A percentile compares a stretch with the other conserved stretches of the same genome.
phyloP scores from a whole-genome alignment of 345 rosid species.

The Murraya koenigii region DNA sequence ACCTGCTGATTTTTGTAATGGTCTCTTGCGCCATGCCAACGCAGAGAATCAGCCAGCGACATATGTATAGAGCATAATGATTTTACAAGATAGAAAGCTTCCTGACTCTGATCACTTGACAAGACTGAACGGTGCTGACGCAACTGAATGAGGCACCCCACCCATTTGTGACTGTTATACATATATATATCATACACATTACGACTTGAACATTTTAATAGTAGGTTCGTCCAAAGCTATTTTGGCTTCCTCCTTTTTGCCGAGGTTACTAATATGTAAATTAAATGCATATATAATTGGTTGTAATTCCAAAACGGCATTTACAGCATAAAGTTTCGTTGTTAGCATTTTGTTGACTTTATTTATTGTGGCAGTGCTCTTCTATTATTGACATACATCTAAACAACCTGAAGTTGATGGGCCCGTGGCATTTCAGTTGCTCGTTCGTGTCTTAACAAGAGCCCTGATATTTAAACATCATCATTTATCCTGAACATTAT shows the following conservation, averaged over 20 bases:
- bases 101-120: slow-evolving; percentile 16
- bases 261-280: slow-evolving; percentile 33
- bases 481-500: too few relatives aligned
- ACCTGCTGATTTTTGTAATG: slow-evolving; percentile 4
- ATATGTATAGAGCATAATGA: slow-evolving; percentile 17
- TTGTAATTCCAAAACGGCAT: slow-evolving; percentile 19
- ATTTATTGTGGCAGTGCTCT: too few relatives aligned
- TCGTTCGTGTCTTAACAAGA: too few relatives aligned
- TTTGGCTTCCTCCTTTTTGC: slow-evolving; percentile 11
- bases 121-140: slow-evolving; percentile 19
- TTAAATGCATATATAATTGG: slow-evolving; percentile 14
- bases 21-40: background rate
- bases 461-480: too few relatives aligned
- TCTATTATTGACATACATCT: background rate
- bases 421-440: background rate
- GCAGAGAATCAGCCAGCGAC: slow-evolving; percentile 11
- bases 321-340: slow-evolving; percentile 5
- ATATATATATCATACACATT: slow-evolving; percentile 17
- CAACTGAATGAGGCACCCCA: slow-evolving; percentile 22
- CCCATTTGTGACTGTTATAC: slow-evolving; percentile 24
- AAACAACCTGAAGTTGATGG: background rate
- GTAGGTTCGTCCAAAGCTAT: slow-evolving; percentile 14
- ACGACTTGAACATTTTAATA: slow-evolving; percentile 12
- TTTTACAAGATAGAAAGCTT: slow-evolving; percentile 5
- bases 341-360: background rate